A percentile compares a stretch with the other conserved stretches of the same genome.
These are phyloP conservation scores for Plasmodium vinckei DNA, from an alignment of 169 alveolate genomes.

Conservation along the genomic window DNA sequence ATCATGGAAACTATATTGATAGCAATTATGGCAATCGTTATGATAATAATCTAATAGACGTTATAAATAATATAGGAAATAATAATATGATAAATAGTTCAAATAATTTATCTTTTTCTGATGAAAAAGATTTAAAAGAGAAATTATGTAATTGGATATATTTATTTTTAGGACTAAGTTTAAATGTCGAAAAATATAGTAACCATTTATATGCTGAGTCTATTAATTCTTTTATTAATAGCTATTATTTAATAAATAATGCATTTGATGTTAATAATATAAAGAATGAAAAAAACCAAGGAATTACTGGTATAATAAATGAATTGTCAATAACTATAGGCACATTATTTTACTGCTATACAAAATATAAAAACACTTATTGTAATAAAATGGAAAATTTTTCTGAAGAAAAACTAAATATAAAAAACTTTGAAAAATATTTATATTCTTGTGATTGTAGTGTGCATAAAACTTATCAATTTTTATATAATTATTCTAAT, in stretches of 20 bases:
- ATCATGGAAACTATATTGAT: neutral
- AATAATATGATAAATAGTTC: neutral
- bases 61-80: neutral
- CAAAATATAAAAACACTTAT: slow-evolving; percentile 58
- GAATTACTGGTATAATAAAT: slow-evolving; percentile 58
- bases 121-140: slow-evolving; percentile 25
- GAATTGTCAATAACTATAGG: slow-evolving; percentile 69
- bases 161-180: slow-evolving; percentile 53
- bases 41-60: neutral
- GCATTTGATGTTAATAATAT: slow-evolving; percentile 41
- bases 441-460: slow-evolving; percentile 66
- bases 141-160: slow-evolving; percentile 40
- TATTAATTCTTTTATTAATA: slow-evolving; percentile 46
- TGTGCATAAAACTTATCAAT: slow-evolving; percentile 74
- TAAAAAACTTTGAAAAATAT: slow-evolving; percentile 39
- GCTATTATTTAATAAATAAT: slow-evolving; percentile 18
- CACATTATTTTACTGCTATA: slow-evolving; percentile 49
- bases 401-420: slow-evolving; percentile 36
- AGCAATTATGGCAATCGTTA: neutral
- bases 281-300: slow-evolving; percentile 60
- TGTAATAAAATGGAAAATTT: slow-evolving; percentile 9
- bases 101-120: slow-evolving; percentile 13
- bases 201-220: slow-evolving; percentile 69
- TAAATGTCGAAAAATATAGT: slow-evolving; percentile 74
- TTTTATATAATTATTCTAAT: slow-evolving; percentile 51